phyloP scores from a whole-genome alignment of 768 basidiomycete species.

The Asterophora lycoperdoides region DNA sequence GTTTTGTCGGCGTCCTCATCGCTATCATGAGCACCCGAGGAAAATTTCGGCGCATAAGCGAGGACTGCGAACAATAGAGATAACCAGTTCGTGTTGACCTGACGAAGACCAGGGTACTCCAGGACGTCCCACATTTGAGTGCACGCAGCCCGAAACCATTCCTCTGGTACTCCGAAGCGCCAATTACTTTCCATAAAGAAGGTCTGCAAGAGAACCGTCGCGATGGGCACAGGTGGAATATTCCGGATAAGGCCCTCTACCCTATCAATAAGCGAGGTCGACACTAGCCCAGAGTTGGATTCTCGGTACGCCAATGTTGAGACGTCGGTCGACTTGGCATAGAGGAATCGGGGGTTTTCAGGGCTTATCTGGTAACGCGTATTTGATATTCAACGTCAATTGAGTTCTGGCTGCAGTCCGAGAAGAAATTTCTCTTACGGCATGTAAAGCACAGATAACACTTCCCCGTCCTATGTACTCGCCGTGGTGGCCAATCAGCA shows the following conservation, averaged over 20 bases:
- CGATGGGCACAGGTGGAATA: slow-evolving; percentile 29
- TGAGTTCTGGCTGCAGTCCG: slow-evolving; percentile 3
- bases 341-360: slow-evolving; percentile 31
- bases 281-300: slow-evolving; percentile 18
- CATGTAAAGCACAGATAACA: slow-evolving; percentile 42
- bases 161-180: slow-evolving; percentile 47
- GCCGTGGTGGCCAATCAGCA: slow-evolving; percentile 43
- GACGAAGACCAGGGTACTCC: slow-evolving; percentile 26
- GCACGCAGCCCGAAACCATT: slow-evolving; percentile 42
- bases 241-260: slow-evolving; percentile 31
- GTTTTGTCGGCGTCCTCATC: slow-evolving; percentile 6
- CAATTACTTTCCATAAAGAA: slow-evolving; percentile 47
- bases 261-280: slow-evolving; percentile 17
- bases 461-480: slow-evolving; percentile 49
- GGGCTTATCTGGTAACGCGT: slow-evolving; percentile 36
- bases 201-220: slow-evolving; percentile 31
- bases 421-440: slow-evolving; percentile 31
- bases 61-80: slow-evolving; percentile 46
- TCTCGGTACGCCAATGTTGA: slow-evolving; percentile 27
- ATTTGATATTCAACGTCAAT: too few relatives aligned
- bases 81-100: slow-evolving; percentile 49
- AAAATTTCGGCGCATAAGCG: slow-evolving; percentile 33
- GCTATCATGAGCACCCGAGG: background rate
- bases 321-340: slow-evolving; percentile 37
- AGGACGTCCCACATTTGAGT: slow-evolving; percentile 44